These are phyloP conservation scores for Castanea mollissima DNA, from an alignment of 306 rosid species.

Conservation along the genomic window DNA sequence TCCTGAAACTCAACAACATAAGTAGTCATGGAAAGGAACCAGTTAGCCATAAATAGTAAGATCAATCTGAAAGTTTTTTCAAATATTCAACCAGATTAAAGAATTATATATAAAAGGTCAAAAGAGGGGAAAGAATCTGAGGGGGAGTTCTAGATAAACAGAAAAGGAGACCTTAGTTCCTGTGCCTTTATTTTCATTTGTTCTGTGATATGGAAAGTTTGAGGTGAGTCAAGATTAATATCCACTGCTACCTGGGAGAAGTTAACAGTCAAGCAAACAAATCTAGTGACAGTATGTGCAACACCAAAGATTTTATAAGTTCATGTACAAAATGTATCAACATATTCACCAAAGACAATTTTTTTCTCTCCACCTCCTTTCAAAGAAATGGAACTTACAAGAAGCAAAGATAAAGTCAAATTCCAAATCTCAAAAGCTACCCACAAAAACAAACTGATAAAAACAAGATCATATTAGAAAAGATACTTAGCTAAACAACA, in stretches of 20 bases:
- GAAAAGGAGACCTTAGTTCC: constrained; percentile 30
- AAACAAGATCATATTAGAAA: neutral
- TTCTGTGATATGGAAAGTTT: constrained; percentile 34
- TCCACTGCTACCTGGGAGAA: constrained; percentile 35
- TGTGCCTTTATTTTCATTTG: constrained; percentile 38
- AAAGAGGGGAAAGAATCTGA: no score
- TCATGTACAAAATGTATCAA: neutral
- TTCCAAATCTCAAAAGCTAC: neutral
- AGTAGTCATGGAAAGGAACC: neutral
- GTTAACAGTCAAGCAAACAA: neutral
- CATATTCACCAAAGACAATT: neutral
- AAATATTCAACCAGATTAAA: neutral
- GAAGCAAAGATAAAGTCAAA: neutral
- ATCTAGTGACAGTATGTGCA: neutral
- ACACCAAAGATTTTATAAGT: neutral
- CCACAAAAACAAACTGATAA: neutral
- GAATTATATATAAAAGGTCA: neutral
- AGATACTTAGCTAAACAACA: neutral
- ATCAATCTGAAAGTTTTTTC: neutral
- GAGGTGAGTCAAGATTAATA: constrained; percentile 34
- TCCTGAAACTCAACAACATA: constrained; percentile 37
- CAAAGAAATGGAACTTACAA: neutral
- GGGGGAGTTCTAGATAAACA: neutral
- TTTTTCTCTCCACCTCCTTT: neutral
- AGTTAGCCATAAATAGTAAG: neutral